Base-by-base conservation (phyloP, 345 rosid species). In the Aurinia saxatilis region DNA sequence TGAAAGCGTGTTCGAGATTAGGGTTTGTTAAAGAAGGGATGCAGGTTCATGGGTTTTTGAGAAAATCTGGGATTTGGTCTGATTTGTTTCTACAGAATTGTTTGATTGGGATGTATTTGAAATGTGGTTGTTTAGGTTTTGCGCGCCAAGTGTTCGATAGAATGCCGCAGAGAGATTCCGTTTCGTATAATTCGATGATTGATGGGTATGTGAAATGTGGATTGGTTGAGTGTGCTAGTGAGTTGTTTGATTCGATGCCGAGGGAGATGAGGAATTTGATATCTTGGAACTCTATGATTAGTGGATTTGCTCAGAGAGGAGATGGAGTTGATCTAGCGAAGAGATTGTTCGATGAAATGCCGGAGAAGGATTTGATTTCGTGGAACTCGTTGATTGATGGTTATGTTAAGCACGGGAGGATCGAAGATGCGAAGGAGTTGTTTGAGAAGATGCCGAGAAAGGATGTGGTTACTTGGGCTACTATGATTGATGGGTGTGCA, bases 221-320 rank as follows among this genome's bases (percentile, higher is more conserved):
- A 39, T 45, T 60, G 55, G 44, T 80, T 50, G 80, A 75, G 15
- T 57, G 74, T 0, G 91, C 87, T 0, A 14, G 70, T 23, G 78
- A 41, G 38, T 12, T 83, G 70, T 88, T 83, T 34, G 78, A 79
- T 39, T 69, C 21, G 25, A 81, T 85, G 91, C 76, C 85, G 0
- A 10, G 13, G 0, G 66, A 63, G 56, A 62, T 48, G 72, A 80
- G 56, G 65, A 84, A 80, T 64, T 40, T 81, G 60, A 76, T 81
- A 16, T 49, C 89, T 15, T 88, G 89, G 96, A 85, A 85, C 70
- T 80, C 77, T n/a, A 71, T 88, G 75, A 62, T 88, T n/a, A 63
- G 78, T 7, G 96, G 89, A 2, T 75, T 67, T 30, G 75, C 71
- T 16, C 78, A 71, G 25, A 51, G 12, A 10, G 65, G 51, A 44